These are phyloP conservation scores for Aspergillus heteromorphus DNA, from an alignment of 495 filamentous ascomycete genomes.

Conservation along the genomic window DNA sequence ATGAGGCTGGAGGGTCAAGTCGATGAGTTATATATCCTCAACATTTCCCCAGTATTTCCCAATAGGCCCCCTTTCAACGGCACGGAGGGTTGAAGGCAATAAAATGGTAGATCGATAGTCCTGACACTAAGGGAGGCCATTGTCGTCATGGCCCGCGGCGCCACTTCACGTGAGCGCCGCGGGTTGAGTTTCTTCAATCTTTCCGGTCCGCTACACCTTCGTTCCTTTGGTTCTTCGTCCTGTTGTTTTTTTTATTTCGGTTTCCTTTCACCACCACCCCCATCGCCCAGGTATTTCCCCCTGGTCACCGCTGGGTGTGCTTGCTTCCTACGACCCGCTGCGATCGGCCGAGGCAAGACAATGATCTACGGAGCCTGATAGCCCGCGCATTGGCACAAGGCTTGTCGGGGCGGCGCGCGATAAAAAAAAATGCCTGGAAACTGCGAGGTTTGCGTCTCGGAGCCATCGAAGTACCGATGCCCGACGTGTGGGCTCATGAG, in stretches of 20 bases:
- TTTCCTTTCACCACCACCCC: background rate
- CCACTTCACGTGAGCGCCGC: background rate
- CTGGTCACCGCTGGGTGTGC: background rate
- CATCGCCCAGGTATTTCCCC: background rate
- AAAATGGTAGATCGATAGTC: too few relatives aligned
- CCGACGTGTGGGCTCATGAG: slow-evolving; percentile 56
- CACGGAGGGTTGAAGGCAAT: too few relatives aligned
- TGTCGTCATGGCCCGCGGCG: background rate
- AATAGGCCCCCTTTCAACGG: too few relatives aligned
- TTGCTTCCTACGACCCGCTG: background rate
- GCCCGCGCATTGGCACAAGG: background rate
- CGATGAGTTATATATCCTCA: too few relatives aligned
- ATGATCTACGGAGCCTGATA: slow-evolving; percentile 8
- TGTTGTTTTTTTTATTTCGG: background rate
- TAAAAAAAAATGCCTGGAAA: slow-evolving; percentile 29
- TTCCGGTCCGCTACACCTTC: background rate
- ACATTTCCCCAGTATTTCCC: too few relatives aligned
- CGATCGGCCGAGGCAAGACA: slow-evolving; percentile 1
- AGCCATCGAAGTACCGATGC: slow-evolving; percentile 61
- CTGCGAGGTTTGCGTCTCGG: slow-evolving; percentile 56
- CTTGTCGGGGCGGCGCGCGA: background rate
- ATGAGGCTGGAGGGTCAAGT: background rate
- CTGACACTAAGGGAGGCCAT: background rate
- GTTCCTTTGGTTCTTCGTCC: background rate
- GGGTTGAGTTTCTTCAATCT: background rate